Percentiles rank a stretch among this genome's conserved stretches.
These are phyloP conservation scores for Podila verticillata DNA, from an alignment of 192 early-diverging fungal genomes.

Conservation along the genomic window DNA sequence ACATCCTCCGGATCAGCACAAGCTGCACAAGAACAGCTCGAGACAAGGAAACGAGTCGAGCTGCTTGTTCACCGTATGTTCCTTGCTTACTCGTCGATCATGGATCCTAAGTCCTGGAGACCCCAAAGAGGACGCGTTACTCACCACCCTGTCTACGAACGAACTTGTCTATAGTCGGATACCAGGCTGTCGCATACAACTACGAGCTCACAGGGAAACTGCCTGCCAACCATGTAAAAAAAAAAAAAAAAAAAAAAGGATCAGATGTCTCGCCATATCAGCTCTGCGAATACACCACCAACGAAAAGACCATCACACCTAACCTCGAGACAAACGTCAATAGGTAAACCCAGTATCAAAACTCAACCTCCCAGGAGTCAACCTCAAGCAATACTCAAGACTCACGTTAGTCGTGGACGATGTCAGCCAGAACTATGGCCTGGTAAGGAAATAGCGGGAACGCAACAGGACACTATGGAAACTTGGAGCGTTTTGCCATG, in stretches of 20 bases:
- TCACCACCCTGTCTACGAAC: too few relatives aligned
- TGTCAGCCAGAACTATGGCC: slow-evolving; percentile 59
- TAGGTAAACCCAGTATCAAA: slow-evolving; percentile 56
- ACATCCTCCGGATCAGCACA: slow-evolving; percentile 17
- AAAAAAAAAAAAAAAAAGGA: background rate
- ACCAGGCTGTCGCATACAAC: slow-evolving; percentile 66
- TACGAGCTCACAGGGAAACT: slow-evolving; percentile 57
- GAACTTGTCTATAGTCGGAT: slow-evolving; percentile 59
- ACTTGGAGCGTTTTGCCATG: background rate
- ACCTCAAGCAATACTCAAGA: slow-evolving; percentile 64
- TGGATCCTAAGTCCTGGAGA: background rate
- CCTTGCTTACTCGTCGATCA: background rate
- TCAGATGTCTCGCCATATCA: too few relatives aligned
- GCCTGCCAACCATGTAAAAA: slow-evolving; percentile 39
- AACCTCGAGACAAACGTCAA: too few relatives aligned
- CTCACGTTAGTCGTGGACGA: slow-evolving; percentile 70
- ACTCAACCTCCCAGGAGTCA: slow-evolving; percentile 33
- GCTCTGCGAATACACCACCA: too few relatives aligned
- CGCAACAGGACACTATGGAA: background rate
- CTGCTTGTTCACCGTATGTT: slow-evolving; percentile 58
- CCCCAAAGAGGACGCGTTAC: background rate
- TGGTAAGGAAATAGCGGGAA: slow-evolving; percentile 53
- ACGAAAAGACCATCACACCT: too few relatives aligned
- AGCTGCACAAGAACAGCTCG: slow-evolving; percentile 44
- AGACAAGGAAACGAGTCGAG: slow-evolving; percentile 55